Conservation (phyloP, 2,329 filamentous ascomycete genomes). For the Pseudonectria foliicola region DNA sequence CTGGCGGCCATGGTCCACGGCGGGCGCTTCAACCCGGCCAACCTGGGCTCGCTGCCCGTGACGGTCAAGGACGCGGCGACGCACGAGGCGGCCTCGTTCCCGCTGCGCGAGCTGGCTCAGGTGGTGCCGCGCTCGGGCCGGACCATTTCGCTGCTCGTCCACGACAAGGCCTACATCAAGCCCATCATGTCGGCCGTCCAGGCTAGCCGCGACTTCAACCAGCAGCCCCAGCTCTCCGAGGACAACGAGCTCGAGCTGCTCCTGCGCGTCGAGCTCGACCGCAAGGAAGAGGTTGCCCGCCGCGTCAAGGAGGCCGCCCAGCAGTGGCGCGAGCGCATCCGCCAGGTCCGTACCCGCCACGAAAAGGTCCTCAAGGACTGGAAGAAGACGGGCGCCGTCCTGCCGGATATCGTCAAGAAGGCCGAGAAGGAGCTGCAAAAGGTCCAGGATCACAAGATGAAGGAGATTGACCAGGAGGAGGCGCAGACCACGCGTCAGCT, state of each 20-base stretch:
- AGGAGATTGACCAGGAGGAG: slow-evolving; percentile 42
- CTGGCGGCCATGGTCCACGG: slow-evolving; percentile 35
- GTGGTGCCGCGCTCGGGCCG: slow-evolving; percentile 41
- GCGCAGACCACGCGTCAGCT: slow-evolving; percentile 39
- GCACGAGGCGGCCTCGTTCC: slow-evolving; percentile 29
- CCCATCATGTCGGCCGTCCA: slow-evolving; percentile 50
- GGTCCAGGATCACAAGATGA: slow-evolving; percentile 46
- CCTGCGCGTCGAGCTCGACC: slow-evolving; percentile 46
- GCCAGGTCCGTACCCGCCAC: slow-evolving; percentile 39
- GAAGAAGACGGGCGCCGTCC: slow-evolving; percentile 36
- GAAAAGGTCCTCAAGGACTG: slow-evolving; percentile 44
- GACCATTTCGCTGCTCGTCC: slow-evolving; percentile 34
- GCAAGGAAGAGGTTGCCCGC: slow-evolving; percentile 37
- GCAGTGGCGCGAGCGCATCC: slow-evolving; percentile 43
- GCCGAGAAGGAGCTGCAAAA: slow-evolving; percentile 42
- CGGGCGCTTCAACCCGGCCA: slow-evolving; percentile 45
- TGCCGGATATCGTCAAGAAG: slow-evolving; percentile 42
- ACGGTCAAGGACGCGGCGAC: slow-evolving; percentile 23
- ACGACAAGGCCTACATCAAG: slow-evolving; percentile 40
- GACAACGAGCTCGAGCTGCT: slow-evolving; percentile 55
- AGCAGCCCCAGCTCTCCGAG: slow-evolving; percentile 51
- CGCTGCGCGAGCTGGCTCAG: slow-evolving; percentile 49
- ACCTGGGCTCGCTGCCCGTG: slow-evolving; percentile 39
- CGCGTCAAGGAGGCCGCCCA: slow-evolving; percentile 40
- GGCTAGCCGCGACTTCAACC: slow-evolving; percentile 47